phyloP scores from a whole-genome alignment of 768 basidiomycete genomes.

The Fomitopsis pulvina region DNA sequence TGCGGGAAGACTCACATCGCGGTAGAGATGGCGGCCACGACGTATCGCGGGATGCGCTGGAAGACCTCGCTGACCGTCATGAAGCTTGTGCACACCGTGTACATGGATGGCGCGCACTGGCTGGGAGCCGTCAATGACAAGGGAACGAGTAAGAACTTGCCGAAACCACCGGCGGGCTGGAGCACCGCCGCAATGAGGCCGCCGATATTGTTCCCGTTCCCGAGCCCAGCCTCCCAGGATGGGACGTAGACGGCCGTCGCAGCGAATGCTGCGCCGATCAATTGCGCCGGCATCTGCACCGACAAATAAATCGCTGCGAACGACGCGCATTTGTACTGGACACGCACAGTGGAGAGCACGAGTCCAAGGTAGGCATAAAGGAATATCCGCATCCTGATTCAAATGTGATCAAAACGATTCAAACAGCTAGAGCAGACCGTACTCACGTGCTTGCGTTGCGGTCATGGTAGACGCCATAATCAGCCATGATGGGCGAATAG shows the following conservation, averaged over 20 bases:
- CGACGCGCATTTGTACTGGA: not conserved
- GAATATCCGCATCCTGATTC: constrained; percentile 30
- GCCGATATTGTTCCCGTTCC: constrained; percentile 33
- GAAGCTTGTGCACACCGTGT: constrained; percentile 42
- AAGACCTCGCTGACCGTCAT: constrained; percentile 31
- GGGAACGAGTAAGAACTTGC: constrained; percentile 37
- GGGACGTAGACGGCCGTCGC: constrained; percentile 33
- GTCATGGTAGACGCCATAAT: constrained; percentile 45
- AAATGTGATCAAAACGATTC: not conserved
- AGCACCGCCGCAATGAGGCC: constrained; percentile 39
- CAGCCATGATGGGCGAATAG: constrained; percentile 35
- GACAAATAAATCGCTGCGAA: too few relatives aligned
- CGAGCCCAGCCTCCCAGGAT: constrained; percentile 32
- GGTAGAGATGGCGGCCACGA: constrained; percentile 38
- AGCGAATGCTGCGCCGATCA: constrained; percentile 40
- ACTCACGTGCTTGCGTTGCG: constrained; percentile 16
- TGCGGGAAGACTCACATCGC: constrained; percentile 31
- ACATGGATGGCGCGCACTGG: constrained; percentile 53
- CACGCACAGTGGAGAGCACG: constrained; percentile 33
- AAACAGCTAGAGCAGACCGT: not conserved
- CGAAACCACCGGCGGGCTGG: constrained; percentile 30
- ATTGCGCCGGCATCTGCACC: constrained; percentile 31
- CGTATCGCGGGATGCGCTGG: constrained; percentile 34
- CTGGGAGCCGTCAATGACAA: constrained; percentile 43
- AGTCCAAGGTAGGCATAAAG: constrained; percentile 42